Evolutionary conservation across 768 basidiomycete species (phyloP), one percentile per base, ranked within the genome.

Genomic region (Dendrothele bispora): DNA sequence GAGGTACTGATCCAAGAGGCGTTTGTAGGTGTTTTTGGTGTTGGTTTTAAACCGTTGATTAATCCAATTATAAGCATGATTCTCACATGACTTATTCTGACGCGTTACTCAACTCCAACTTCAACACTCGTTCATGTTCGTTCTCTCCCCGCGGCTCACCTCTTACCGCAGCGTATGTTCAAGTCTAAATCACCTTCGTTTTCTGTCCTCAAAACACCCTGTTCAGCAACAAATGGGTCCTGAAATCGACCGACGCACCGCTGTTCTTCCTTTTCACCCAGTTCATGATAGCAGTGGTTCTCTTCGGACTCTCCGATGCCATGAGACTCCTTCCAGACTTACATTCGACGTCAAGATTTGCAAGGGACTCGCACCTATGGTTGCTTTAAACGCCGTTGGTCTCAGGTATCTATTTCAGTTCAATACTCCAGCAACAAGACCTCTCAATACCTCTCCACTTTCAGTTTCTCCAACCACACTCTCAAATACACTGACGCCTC

Each of bases 181-280:
- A n/a, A n/a, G n/a, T n/a, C n/a, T n/a, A n/a, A n/a, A n/a, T n/a
- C n/a, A n/a, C n/a, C n/a, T n/a, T n/a, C n/a, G n/a, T n/a, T n/a
- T n/a, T n/a, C n/a, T n/a, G n/a, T n/a, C 38, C 20, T 22, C 11
- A 11, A 39, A 34, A 34, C 10, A 10, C n/a, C 30, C 30, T 34
- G 30, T 42, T 4, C 61, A 83, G 81, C 43, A 83, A 83, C 50
- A 83, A 86, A 80, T 82, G 80, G 82, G 84, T 87, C 18, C 65
- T 87, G 43, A 74, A 79, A 57, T 58, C 62, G 25, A 79, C 83
- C 21, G 60, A 66, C 22, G 73, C 75, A 1, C 84, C 84, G 0
- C 69, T 86, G 12, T 87, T 86, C 69, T 86, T 87, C 69, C 69
- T 86, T 21, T 74, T 82, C 55, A 61, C 71, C 7, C 84, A 86